Conservation (phyloP, 768 basidiomycete genomes). For the Epithele typhae region DNA sequence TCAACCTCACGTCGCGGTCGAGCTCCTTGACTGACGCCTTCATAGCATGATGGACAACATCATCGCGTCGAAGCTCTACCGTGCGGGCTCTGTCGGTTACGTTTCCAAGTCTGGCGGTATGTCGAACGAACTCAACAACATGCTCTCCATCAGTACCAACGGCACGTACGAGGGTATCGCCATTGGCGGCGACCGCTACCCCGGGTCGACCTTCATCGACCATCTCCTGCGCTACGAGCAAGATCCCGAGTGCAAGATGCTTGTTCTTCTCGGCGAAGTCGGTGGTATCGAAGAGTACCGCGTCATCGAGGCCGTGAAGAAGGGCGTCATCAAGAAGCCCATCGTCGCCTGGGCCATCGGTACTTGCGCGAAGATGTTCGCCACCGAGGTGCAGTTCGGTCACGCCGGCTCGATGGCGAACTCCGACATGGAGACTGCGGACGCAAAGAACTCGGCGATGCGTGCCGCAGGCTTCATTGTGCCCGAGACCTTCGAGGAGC, state of each 20-base stretch:
- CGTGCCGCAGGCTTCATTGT: conserved; percentile 92
- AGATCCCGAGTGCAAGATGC: conserved; percentile 98
- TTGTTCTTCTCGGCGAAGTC: conserved; percentile 97
- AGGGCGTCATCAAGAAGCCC: conserved; percentile 92
- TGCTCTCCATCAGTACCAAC: conserved; percentile 92
- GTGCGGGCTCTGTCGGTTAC: conserved; percentile 94
- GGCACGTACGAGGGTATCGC: conserved; percentile 99
- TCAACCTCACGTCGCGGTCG: not conserved
- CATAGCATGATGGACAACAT: conserved; percentile 99
- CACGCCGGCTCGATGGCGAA: conserved; percentile 99
- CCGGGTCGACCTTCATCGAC: conserved; percentile 98
- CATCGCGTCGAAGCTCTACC: conserved; percentile 97
- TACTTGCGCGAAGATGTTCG: conserved; percentile 99
- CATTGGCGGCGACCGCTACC: conserved; percentile 99
- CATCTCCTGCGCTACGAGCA: conserved; percentile 96
- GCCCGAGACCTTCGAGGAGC: conserved; percentile 95
- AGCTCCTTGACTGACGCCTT: not conserved
- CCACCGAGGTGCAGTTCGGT: conserved; percentile 98
- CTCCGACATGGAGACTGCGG: conserved; percentile 95
- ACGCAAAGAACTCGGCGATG: conserved; percentile 97
- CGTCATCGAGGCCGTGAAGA: conserved; percentile 96
- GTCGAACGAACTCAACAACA: conserved; percentile 99
- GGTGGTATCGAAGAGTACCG: conserved; percentile 99
- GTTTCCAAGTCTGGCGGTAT: conserved; percentile 99
- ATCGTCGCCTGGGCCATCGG: conserved; percentile 99